Evolutionary conservation across 2,329 filamentous ascomycete species (phyloP).

Genomic region (Lecanosticta acicola): DNA sequence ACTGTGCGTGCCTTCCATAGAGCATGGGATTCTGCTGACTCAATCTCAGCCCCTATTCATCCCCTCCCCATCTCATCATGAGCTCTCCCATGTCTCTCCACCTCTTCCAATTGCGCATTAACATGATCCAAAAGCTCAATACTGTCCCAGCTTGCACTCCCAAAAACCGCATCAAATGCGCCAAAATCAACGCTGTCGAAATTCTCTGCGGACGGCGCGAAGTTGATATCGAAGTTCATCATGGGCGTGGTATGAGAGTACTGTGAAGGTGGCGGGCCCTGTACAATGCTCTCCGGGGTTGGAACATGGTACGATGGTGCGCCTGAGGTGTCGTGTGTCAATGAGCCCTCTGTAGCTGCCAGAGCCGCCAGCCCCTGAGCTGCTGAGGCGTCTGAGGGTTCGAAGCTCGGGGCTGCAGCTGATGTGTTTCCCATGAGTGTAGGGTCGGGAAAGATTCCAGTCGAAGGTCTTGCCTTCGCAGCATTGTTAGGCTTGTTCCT

Average conservation of each 20-base stretch:
- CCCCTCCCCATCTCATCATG: neutral
- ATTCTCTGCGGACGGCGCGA: neutral
- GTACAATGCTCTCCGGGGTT: no score
- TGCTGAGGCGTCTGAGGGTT: neutral
- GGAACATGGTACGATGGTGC: no score
- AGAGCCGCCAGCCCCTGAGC: neutral
- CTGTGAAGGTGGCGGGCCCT: no score
- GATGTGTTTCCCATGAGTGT: neutral
- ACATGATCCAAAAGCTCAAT: slow-evolving; percentile 8
- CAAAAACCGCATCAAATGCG: slow-evolving; percentile 19
- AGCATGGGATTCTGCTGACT: no score
- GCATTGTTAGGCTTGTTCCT: neutral
- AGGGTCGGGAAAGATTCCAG: no score
- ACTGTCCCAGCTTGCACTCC: slow-evolving; percentile 13
- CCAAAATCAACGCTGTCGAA: slow-evolving; percentile 11
- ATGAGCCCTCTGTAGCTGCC: neutral
- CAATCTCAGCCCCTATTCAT: neutral
- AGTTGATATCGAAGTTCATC: slow-evolving; percentile 9
- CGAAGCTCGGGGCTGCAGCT: neutral
- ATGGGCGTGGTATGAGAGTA: neutral
- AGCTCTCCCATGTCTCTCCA: neutral
- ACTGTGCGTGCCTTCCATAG: no score
- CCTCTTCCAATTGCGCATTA: slow-evolving; percentile 2
- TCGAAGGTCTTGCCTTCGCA: no score
- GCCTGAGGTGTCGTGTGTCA: neutral